Conservation (phyloP, 257 asterid species). For the Osmanthus fragrans region DNA sequence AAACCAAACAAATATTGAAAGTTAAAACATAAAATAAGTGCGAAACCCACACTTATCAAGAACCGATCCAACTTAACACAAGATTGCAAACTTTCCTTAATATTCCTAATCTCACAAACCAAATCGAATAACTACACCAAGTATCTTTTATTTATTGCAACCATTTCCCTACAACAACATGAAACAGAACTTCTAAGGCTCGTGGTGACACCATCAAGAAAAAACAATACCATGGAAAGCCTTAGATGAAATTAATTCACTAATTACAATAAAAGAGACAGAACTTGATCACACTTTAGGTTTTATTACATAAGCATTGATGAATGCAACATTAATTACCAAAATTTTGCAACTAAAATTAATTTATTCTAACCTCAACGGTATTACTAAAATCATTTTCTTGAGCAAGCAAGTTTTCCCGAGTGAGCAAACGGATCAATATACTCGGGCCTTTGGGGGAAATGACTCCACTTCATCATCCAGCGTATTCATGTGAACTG, state of each 20-base stretch:
- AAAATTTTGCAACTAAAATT: slow-evolving; percentile 19
- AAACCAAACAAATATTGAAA: too few relatives aligned
- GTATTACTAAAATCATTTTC: slow-evolving; percentile 2
- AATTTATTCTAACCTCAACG: slow-evolving; percentile 20
- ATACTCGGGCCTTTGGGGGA: slow-evolving; percentile 93
- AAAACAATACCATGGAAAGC: background rate
- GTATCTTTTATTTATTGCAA: too few relatives aligned
- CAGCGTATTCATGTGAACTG: slow-evolving; percentile 85
- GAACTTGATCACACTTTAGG: slow-evolving; percentile 1
- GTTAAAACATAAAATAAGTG: too few relatives aligned
- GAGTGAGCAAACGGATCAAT: slow-evolving; percentile 36
- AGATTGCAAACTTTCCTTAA: too few relatives aligned
- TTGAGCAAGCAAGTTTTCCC: slow-evolving; percentile 12
- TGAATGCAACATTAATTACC: slow-evolving; percentile 34
- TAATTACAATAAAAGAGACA: background rate
- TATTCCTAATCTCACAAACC: too few relatives aligned
- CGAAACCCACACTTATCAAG: too few relatives aligned
- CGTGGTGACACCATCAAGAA: background rate
- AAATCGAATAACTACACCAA: background rate
- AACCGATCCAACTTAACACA: too few relatives aligned
- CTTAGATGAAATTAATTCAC: background rate
- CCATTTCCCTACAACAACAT: background rate
- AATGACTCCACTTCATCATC: slow-evolving; percentile 84
- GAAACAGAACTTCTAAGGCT: background rate
- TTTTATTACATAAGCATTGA: slow-evolving; percentile 23